phyloP scores from a whole-genome alignment of 148 eudicot species.

The Drosera capensis region DNA sequence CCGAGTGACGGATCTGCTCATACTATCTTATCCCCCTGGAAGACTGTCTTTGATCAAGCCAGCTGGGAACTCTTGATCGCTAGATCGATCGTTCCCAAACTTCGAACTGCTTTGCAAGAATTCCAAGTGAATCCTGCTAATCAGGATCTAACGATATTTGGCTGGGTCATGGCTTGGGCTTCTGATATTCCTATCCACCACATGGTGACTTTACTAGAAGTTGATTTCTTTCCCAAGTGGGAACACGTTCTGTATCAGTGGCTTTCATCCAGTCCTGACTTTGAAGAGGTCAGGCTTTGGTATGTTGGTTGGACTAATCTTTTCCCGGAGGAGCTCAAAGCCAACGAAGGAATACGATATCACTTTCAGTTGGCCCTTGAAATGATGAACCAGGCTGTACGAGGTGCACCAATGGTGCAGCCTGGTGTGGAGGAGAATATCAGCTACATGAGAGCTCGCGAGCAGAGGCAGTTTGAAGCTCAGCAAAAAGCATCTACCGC shows the following conservation, averaged over 20 bases:
- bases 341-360: conserved; percentile 30
- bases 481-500: conserved; percentile 27
- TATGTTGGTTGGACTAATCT: conserved; percentile 33
- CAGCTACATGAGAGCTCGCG: conserved; percentile 28
- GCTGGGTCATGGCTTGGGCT: conserved; percentile 63
- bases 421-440: conserved; percentile 42
- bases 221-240: conserved; percentile 72
- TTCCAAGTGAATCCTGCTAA: conserved; percentile 60
- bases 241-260: conserved; percentile 58
- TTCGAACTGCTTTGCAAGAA: conserved; percentile 44
- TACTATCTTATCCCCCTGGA: conserved; percentile 63
- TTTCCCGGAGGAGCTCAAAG: conserved; percentile 30
- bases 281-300: conserved; percentile 39
- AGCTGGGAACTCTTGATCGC: conserved; percentile 81
- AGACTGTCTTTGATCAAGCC: conserved; percentile 57
- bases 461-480: conserved; percentile 38
- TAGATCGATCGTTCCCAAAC: conserved; percentile 50
- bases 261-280: conserved; percentile 53
- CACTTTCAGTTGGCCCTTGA: conserved; percentile 27
- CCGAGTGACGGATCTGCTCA: conserved; percentile 67
- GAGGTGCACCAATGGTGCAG: conserved; percentile 41
- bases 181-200: conserved; percentile 51
- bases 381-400: conserved; percentile 63
- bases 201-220: conserved; percentile 55
- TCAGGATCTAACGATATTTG: conserved; percentile 53